These are phyloP conservation scores for Fonsecaea monophora DNA, from an alignment of 2,329 filamentous ascomycete species.

Conservation along the genomic window DNA sequence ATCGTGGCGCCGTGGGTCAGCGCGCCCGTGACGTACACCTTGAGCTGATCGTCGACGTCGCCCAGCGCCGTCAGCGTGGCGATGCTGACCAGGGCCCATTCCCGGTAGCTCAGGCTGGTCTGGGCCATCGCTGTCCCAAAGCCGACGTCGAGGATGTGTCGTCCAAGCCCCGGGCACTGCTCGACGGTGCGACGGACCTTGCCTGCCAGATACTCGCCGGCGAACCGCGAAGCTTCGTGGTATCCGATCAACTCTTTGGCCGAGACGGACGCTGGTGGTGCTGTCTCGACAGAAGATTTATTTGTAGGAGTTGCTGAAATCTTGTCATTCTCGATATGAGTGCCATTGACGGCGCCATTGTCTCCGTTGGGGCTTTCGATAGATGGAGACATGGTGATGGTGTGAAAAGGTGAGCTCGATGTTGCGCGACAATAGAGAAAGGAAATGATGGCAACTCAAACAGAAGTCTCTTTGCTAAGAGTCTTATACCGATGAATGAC, in stretches of 20 bases:
- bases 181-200: conserved; percentile 6
- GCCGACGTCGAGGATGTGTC: neutral
- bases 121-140: neutral
- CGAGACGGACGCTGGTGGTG: too few species aligned
- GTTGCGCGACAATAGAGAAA: too few species aligned
- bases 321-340: too few species aligned
- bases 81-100: conserved; percentile 11
- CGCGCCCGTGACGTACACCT: neutral
- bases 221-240: conserved; percentile 15
- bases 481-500: too few species aligned
- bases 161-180: conserved; percentile 10
- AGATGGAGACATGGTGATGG: too few species aligned
- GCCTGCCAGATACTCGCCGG: neutral
- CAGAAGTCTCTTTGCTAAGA: too few species aligned
- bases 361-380: too few species aligned
- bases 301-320: too few species aligned
- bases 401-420: too few species aligned
- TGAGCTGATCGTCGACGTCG: conserved; percentile 10
- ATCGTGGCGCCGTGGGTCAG: neutral
- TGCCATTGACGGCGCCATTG: too few species aligned
- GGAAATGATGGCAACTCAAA: too few species aligned
- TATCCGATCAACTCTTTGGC: conserved; percentile 7
- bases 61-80: conserved; percentile 10
- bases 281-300: too few species aligned
- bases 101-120: conserved; percentile 5